A percentile compares a stretch with the other conserved stretches of the same genome.
These are phyloP conservation scores for Epichloe coenophiala DNA, from an alignment of 2,329 filamentous ascomycete genomes.

Conservation along the genomic window DNA sequence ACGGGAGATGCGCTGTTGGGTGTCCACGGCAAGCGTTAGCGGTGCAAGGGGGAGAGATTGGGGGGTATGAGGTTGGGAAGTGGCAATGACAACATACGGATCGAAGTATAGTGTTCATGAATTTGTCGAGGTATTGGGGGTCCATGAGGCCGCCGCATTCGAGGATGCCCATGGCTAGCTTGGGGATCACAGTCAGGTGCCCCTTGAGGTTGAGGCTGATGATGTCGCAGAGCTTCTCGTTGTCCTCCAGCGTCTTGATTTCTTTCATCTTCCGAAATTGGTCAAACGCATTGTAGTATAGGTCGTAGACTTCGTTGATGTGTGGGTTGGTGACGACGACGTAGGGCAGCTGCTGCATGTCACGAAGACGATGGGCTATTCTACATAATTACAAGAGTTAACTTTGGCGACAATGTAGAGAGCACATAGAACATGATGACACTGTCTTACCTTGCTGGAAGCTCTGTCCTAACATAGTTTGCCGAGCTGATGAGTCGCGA, in stretches of 20 bases:
- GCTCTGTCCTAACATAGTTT: slow-evolving; percentile 92
- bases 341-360: slow-evolving; percentile 94
- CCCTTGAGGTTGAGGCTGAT: slow-evolving; percentile 70
- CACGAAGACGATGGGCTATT: slow-evolving; percentile 83
- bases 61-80: not conserved
- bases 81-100: slow-evolving; percentile 48
- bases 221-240: slow-evolving; percentile 71
- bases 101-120: slow-evolving; percentile 88
- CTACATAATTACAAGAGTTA: slow-evolving; percentile 27
- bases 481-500: slow-evolving; percentile 80
- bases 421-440: not conserved
- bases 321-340: slow-evolving; percentile 92
- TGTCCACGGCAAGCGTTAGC: not conserved
- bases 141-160: slow-evolving; percentile 78
- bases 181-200: slow-evolving; percentile 86
- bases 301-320: slow-evolving; percentile 86
- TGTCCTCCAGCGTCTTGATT: slow-evolving; percentile 75
- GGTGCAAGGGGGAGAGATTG: not conserved
- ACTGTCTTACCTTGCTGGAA: slow-evolving; percentile 26
- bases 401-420: not conserved
- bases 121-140: slow-evolving; percentile 69
- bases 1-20: slow-evolving; percentile 67
- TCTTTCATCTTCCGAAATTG: slow-evolving; percentile 72
- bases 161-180: slow-evolving; percentile 84
- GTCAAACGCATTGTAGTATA: slow-evolving; percentile 96